These are phyloP conservation scores for Dictyostelium intermedium DNA, from an alignment of 78 protist genomes.

Conservation along the genomic window DNA sequence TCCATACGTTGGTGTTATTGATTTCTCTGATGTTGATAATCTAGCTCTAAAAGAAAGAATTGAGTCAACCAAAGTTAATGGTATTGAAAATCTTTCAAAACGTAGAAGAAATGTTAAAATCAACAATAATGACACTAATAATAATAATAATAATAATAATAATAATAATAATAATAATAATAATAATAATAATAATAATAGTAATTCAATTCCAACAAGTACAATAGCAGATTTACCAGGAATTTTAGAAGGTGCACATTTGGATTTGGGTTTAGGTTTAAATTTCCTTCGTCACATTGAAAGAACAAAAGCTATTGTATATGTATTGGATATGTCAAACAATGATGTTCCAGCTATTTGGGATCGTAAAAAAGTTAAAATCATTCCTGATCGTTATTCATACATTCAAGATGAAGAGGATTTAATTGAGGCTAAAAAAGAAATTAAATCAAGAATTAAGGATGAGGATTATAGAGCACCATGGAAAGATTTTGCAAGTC, in stretches of 20 bases:
- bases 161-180: background rate
- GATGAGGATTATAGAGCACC: slow-evolving; percentile 24
- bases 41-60: background rate
- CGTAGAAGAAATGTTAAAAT: background rate
- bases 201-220: background rate
- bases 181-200: background rate
- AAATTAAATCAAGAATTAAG: background rate
- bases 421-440: background rate
- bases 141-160: background rate
- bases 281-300: slow-evolving; percentile 86
- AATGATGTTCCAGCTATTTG: slow-evolving; percentile 35
- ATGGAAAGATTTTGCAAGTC: slow-evolving; percentile 47
- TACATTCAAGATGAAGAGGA: background rate
- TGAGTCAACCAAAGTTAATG: background rate
- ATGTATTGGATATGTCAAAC: slow-evolving; percentile 78
- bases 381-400: background rate
- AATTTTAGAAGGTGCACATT: slow-evolving; percentile 87
- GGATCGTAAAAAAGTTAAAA: slow-evolving; percentile 5
- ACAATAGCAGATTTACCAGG: slow-evolving; percentile 89
- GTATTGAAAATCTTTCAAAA: background rate
- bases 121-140: background rate
- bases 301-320: slow-evolving; percentile 71
- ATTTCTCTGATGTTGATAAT: background rate
- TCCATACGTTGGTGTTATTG: slow-evolving; percentile 87
- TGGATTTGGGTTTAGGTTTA: slow-evolving; percentile 83